Conservation (phyloP, 1,284 basidiomycete species). For the Malassezia yamatoensis region DNA sequence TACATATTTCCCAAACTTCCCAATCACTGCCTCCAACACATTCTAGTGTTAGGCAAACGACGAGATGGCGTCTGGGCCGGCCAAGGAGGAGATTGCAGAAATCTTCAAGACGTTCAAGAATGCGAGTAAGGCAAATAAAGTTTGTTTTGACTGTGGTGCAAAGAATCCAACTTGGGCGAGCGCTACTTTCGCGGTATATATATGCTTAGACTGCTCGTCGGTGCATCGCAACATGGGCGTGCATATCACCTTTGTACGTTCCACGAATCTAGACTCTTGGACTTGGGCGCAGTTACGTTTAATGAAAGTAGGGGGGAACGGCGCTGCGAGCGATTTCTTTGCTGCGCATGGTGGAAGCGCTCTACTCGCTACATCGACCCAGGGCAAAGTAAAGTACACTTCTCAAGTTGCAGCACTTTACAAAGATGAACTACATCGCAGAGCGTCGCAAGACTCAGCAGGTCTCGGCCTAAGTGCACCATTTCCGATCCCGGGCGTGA, state of each 20-base stretch:
- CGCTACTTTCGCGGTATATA: constrained; percentile 91
- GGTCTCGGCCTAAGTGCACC: constrained; percentile 34
- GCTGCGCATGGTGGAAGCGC: constrained; percentile 68
- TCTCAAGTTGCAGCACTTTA: constrained; percentile 73
- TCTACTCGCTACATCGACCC: constrained; percentile 60
- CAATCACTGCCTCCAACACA: not conserved
- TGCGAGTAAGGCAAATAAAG: constrained; percentile 40
- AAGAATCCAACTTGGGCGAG: constrained; percentile 97
- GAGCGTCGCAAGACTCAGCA: constrained; percentile 65
- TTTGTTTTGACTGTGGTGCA: constrained; percentile 89
- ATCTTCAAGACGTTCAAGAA: constrained; percentile 45
- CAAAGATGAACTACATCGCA: constrained; percentile 76
- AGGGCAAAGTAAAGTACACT: constrained; percentile 81
- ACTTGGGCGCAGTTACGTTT: constrained; percentile 77
- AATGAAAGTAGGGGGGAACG: constrained; percentile 94
- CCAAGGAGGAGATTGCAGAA: constrained; percentile 43
- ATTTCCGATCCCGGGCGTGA: constrained; percentile 39
- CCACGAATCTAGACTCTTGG: constrained; percentile 95
- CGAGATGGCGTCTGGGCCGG: constrained; percentile 28
- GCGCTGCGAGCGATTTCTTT: constrained; percentile 79
- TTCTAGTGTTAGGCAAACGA: not conserved
- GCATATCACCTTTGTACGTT: constrained; percentile 95
- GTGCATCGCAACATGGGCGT: constrained; percentile 95
- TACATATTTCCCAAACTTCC: not conserved
- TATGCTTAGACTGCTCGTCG: constrained; percentile 93